Percentiles rank a stretch among this genome's conserved stretches.
phyloP scores from a whole-genome alignment of 2,329 filamentous ascomycete species.

The Beauveria australis region DNA sequence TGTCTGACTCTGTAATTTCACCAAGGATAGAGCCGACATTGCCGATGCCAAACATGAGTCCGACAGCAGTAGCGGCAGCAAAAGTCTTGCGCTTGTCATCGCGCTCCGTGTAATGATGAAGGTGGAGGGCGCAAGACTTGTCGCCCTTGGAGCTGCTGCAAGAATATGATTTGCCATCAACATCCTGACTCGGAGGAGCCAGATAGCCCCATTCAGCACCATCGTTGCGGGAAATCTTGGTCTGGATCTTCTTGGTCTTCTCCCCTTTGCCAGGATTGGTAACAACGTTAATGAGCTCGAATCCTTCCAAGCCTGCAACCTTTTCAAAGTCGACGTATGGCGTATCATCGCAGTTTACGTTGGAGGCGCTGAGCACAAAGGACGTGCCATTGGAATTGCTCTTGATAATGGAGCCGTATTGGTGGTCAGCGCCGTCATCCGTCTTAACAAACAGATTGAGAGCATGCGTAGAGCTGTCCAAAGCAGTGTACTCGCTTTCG shows the following conservation, averaged over 20 bases:
- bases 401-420: slow-evolving; percentile 86
- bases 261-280: slow-evolving; percentile 66
- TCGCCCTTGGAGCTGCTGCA: slow-evolving; percentile 55
- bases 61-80: slow-evolving; percentile 79
- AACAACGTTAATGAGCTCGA: slow-evolving; percentile 80
- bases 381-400: slow-evolving; percentile 97
- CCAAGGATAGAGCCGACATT: slow-evolving; percentile 73
- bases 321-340: slow-evolving; percentile 96
- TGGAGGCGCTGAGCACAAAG: slow-evolving; percentile 74
- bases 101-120: slow-evolving; percentile 94
- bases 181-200: slow-evolving; percentile 60
- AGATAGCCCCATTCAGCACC: slow-evolving; percentile 79
- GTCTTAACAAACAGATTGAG: slow-evolving; percentile 90
- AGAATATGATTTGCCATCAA: slow-evolving; percentile 60
- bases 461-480: slow-evolving; percentile 91
- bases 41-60: slow-evolving; percentile 82
- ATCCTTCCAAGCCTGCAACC: slow-evolving; percentile 84
- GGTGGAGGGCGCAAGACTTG: slow-evolving; percentile 73
- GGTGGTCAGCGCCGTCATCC: slow-evolving; percentile 52
- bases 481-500: slow-evolving; percentile 79
- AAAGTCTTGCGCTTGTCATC: slow-evolving; percentile 74
- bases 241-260: slow-evolving; percentile 76
- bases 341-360: slow-evolving; percentile 68
- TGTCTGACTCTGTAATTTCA: slow-evolving; percentile 65
- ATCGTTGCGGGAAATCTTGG: slow-evolving; percentile 93